Evolutionary conservation across 2,329 filamentous ascomycete species (phyloP).

Genomic region (Phyllosticta ampelicida): DNA sequence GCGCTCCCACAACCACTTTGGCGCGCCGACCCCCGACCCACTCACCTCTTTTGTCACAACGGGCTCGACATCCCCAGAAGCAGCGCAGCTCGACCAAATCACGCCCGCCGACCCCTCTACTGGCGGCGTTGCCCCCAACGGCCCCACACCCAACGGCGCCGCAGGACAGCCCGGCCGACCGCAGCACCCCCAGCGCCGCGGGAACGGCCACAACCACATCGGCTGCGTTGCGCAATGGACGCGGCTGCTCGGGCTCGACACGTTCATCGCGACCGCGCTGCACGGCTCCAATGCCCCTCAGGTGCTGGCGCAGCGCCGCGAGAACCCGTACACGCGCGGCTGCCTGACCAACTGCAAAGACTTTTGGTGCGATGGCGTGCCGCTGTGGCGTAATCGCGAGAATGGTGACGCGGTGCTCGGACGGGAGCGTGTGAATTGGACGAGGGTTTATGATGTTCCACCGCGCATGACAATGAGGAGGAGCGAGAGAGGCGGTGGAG

Average conservation of each 20-base stretch:
- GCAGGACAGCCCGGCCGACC: neutral
- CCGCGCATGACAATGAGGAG: slow-evolving; percentile 48
- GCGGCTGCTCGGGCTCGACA: slow-evolving; percentile 78
- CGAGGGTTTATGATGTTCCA: slow-evolving; percentile 78
- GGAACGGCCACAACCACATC: slow-evolving; percentile 43
- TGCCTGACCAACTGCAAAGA: slow-evolving; percentile 84
- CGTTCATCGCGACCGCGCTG: slow-evolving; percentile 83
- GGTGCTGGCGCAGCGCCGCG: slow-evolving; percentile 39
- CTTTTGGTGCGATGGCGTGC: slow-evolving; percentile 88
- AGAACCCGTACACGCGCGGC: slow-evolving; percentile 79
- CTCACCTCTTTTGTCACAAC: slow-evolving; percentile 67
- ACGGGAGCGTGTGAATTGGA: slow-evolving; percentile 75
- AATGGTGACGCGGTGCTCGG: slow-evolving; percentile 66
- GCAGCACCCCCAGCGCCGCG: neutral
- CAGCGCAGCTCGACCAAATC: slow-evolving; percentile 60
- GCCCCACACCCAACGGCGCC: slow-evolving; percentile 42
- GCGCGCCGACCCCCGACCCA: slow-evolving; percentile 43
- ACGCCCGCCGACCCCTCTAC: slow-evolving; percentile 28
- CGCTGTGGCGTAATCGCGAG: slow-evolving; percentile 64
- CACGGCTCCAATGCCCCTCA: slow-evolving; percentile 52
- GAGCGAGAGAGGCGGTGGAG: neutral
- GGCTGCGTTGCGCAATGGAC: slow-evolving; percentile 72
- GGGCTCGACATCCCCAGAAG: slow-evolving; percentile 52
- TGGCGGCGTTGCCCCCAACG: slow-evolving; percentile 46
- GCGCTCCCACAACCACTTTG: slow-evolving; percentile 59